Evolutionary conservation across 1,139 yeast genomes (phyloP), one percentile per base, ranked within the genome.

Genomic region (Blastobotrys apis): DNA sequence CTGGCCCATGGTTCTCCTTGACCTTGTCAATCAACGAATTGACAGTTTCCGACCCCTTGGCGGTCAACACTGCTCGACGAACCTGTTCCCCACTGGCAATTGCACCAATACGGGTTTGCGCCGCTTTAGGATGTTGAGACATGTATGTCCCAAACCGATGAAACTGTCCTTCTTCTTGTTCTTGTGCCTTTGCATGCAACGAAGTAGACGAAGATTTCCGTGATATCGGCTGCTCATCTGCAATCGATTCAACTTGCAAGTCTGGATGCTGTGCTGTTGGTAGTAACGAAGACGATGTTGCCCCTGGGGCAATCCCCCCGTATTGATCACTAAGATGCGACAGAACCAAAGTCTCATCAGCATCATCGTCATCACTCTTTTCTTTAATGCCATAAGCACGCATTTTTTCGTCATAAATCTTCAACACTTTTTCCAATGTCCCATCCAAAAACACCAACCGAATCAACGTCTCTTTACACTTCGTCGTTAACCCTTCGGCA

Each of bases 141-240:
- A 60, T 52, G 39, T 56, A 57, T 9, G 65, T 53, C 13, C 94
- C 94, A 78, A 86, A 78, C 64, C 84, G 80, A 64, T 86, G 95
- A 51, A 87, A 73, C 58, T 85, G 95, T 53, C 96, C 97, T 69
- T 88, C 97, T 63, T 88, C 97, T 51, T 81, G 79, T 57, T 87
- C 95, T 61, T 83, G 87, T 53, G 75, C 78, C 60, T 79, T 83
- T 17, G 88, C 50, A 34, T 58, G 54, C 23, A 58, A 31, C 5
- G 63, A 57, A 5, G 63, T 52, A 15, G 45, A 34, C 2, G 64
- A 58, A 3, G 55, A 47, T 32, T 50, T 44, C n/a, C 59, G 46
- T 2, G 58, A 49, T 15, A 57, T 22, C 9, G 53, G 31, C 12
- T 40, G 50, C 26, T 37, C 39, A 5, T 29, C 44, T 10, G 41